Evolutionary conservation across 2,329 filamentous ascomycete species (phyloP).

Genomic region (Fusarium piperis): DNA sequence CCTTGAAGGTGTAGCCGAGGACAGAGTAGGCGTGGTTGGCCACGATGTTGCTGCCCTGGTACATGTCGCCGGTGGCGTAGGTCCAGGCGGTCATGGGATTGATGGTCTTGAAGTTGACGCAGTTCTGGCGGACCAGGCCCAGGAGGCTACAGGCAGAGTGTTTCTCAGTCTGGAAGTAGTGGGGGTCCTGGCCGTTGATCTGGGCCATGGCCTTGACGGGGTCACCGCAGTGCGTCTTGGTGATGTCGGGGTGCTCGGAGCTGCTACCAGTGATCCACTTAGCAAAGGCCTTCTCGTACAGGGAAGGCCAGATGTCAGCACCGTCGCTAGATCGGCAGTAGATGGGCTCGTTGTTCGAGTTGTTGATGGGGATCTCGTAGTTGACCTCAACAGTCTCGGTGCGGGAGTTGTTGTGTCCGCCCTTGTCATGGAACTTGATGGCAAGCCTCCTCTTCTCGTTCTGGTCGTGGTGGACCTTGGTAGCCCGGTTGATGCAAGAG

Average conservation of each 20-base stretch:
- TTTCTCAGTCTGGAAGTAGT: conserved; percentile 48
- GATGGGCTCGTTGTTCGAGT: conserved; percentile 53
- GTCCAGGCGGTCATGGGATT: conserved; percentile 55
- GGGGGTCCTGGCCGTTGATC: conserved; percentile 51
- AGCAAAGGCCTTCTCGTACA: conserved; percentile 60
- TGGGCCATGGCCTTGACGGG: conserved; percentile 58
- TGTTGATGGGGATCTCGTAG: conserved; percentile 56
- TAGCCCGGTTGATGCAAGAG: conserved; percentile 51
- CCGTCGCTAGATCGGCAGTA: conserved; percentile 55
- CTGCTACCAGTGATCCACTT: conserved; percentile 52
- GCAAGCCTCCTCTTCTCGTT: conserved; percentile 44
- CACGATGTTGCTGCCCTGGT: conserved; percentile 54
- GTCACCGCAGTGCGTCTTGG: conserved; percentile 52
- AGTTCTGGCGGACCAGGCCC: conserved; percentile 51
- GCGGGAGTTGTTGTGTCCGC: conserved; percentile 52
- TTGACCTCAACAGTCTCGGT: conserved; percentile 54
- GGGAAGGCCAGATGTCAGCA: conserved; percentile 55
- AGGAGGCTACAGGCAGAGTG: conserved; percentile 48
- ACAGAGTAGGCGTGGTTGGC: conserved; percentile 58
- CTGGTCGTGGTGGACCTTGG: conserved; percentile 35
- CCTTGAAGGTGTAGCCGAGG: conserved; percentile 50
- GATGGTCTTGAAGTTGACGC: conserved; percentile 56
- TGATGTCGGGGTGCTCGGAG: conserved; percentile 52
- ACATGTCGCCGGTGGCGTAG: conserved; percentile 50
- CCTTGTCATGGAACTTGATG: conserved; percentile 56